Evolutionary conservation across 768 basidiomycete species (phyloP), one percentile per base, ranked within the genome.

Genomic region (Amanita polypyramis): DNA sequence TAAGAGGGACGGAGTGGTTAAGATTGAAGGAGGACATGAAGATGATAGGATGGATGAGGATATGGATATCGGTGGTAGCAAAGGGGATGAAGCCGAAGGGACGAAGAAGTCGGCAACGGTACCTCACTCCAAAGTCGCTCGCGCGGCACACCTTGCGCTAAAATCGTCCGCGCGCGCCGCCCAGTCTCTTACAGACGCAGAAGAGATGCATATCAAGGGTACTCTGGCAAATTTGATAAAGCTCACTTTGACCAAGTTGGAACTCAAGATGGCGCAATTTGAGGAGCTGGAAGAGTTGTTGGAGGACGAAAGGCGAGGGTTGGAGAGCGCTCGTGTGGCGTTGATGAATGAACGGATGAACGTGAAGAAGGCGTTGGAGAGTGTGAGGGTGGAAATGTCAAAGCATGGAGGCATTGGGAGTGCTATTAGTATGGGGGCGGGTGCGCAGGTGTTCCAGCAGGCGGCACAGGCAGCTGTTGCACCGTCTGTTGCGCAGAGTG

Each of bases 261-360:
- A 97, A 59, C 70, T 95, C 46, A 98, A 99, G 73, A 88, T 93
- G 80, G 67, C 77, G 1, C 89, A 94, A 62, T 97, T 98, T 58
- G 96, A 97, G 61, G 84, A 90, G 62, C 70, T 99, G 49, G 96
- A 99, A 61, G 85, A 87, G 41, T 68, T 92, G 7, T 69, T 99
- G 44, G 96, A 98, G 61, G 84, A 90, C 45, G 96, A 99, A 65
- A 76, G 92, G 48, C 76, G 85, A 52, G 71, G 78, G 30, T 65
- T 99, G 37, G 96, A 99, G 70, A 79, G 81, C 40, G 81, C 85
- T 17, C 76, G 88, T 47, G 73, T 89, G 66, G 75, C 80, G 33
- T 68, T 98, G 35, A 79, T 89, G 46, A 82, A 75, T 56, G 95
- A 98, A 60, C 76, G 91, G 45, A 62, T 82, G 44, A 75, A 74